These are phyloP conservation scores for Smittium culicis DNA, from an alignment of 371 early-diverging fungal genomes.

Conservation along the genomic window DNA sequence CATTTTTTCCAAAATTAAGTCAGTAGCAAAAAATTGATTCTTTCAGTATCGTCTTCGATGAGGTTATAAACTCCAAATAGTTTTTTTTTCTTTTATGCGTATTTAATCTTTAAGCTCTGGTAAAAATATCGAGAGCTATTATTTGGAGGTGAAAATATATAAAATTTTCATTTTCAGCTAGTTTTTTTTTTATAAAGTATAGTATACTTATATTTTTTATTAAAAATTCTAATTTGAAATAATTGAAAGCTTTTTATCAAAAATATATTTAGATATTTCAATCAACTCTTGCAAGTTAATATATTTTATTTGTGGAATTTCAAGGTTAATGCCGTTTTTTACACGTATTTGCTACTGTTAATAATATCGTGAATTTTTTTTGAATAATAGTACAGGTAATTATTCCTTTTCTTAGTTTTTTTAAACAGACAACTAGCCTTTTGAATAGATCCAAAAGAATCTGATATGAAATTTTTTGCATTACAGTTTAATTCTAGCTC, in stretches of 20 bases:
- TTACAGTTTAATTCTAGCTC: neutral
- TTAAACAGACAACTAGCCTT: neutral
- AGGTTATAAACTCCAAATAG: neutral
- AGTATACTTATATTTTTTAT: neutral
- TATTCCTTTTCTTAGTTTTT: neutral
- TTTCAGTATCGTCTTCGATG: neutral
- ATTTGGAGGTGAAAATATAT: neutral
- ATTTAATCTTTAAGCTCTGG: neutral
- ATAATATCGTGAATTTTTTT: neutral
- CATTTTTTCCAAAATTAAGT: too few species aligned
- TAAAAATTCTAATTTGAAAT: neutral
- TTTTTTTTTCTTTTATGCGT: neutral
- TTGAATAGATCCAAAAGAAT: neutral
- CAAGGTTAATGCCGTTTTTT: neutral
- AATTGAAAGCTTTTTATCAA: neutral
- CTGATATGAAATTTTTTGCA: neutral
- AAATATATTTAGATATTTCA: neutral
- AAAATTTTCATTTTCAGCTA: neutral
- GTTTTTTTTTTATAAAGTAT: neutral
- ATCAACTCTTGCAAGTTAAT: neutral
- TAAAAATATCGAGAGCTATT: neutral
- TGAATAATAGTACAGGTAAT: neutral
- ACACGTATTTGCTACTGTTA: neutral
- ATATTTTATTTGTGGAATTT: neutral
- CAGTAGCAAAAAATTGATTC: too few species aligned